These are phyloP conservation scores for Blastobotrys apis DNA, from an alignment of 1,139 yeast species.

Conservation along the genomic window DNA sequence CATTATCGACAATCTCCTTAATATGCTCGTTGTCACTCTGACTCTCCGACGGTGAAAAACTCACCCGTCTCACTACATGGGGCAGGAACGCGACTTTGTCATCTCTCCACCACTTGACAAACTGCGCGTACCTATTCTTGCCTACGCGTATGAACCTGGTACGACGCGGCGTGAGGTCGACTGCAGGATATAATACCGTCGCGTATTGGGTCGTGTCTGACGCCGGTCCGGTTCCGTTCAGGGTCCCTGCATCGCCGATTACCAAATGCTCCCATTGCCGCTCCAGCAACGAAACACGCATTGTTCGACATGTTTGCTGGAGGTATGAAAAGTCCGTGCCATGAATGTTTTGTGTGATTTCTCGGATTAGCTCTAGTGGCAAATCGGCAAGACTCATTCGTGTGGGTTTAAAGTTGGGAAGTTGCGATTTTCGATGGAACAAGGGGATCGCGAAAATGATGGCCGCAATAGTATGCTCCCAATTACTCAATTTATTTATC, in stretches of 20 bases:
- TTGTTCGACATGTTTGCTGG: not conserved
- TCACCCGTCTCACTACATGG: not conserved
- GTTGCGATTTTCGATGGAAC: too few relatives aligned
- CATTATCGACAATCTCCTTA: not conserved
- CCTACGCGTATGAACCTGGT: not conserved
- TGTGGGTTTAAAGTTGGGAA: not conserved
- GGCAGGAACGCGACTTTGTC: not conserved
- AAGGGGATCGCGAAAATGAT: too few relatives aligned
- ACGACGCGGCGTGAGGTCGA: not conserved
- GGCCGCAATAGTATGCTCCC: too few relatives aligned
- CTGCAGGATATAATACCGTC: not conserved
- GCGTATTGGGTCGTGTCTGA: too few relatives aligned
- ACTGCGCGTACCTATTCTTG: not conserved
- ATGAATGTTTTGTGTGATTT: not conserved
- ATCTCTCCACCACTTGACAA: not conserved
- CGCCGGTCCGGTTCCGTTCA: too few relatives aligned
- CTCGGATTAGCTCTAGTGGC: slow-evolving; percentile 9
- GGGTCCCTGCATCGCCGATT: too few relatives aligned
- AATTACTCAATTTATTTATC: too few relatives aligned
- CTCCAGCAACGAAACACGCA: slow-evolving; percentile 1
- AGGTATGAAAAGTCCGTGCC: slow-evolving; percentile 1
- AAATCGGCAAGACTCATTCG: slow-evolving; percentile 1
- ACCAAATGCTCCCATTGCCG: slow-evolving; percentile 11
- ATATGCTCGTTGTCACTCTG: not conserved
- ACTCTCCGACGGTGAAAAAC: not conserved